Evolutionary conservation across 257 asterid species (phyloP), one percentile per base, ranked within the genome.

Genomic region (Anisodus tanguticus): DNA sequence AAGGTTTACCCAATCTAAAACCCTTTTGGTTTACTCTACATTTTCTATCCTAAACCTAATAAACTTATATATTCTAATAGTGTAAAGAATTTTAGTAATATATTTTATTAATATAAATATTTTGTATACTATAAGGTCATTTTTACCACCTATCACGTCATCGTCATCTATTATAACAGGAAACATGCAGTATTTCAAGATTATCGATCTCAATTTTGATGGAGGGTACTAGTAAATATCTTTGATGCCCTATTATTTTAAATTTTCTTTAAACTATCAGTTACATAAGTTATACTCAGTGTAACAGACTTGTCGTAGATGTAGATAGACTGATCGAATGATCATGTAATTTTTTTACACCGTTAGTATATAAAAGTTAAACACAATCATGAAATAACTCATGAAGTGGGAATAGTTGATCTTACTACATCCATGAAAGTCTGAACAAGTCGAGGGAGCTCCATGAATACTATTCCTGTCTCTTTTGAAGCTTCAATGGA

Each of bases 401-500:
- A 0, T 31, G 9, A 26, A 12, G 17, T 26, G 8, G n/a, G 45
- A 8, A 74, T 49, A 74, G 9, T 12, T 26, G 45, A 63, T 59
- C 86, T 87, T 85, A 96, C 99, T 85, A 79, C 97, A 7, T 94
- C 98, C 93, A 92, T 90, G 87, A 96, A 93, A 37, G 89, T 87
- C 83, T 92, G 95, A 49, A 96, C 91, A 17, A 96, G 91, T 84
- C 92, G 89, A 62, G 93, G 89, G 8, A 90, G 94, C 83, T 93
- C 97, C 11, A 86, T 88, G 70, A 90, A 92, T 59, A 94, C 86
- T 58, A 88, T 71, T 53, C 89, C 94, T 60, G 88, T 83, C 80
- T 93, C 98, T 82, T 98, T 92, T 1, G 99, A 96, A 60, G 93
- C 98, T 88, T 96, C 99, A 53, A 96, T 86, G 35, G 88, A 88